Evolutionary conservation across 2,329 filamentous ascomycete genomes (phyloP), one percentile per base, ranked within the genome.

Genomic region (Plectosphaerella sp.): DNA sequence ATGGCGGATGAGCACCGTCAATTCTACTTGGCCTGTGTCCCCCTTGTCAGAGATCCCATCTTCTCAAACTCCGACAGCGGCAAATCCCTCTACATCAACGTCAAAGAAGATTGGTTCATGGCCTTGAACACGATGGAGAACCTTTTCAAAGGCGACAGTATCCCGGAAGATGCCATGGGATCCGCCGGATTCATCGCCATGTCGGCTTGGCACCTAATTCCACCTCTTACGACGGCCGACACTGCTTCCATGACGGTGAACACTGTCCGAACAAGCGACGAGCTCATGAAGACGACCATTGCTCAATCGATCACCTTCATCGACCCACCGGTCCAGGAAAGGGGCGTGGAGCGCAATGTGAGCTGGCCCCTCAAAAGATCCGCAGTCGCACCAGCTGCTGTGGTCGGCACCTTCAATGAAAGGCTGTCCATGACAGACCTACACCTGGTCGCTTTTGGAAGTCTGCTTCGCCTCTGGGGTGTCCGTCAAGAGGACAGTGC

Each of bases 1-100:
- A 66, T 58, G 48, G 35, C 37, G 6, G 47, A 28, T 11, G 50
- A 64, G 28, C 61, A 67, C 14, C 59, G 47, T 0, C 60, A 65
- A 45, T 24, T 62, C 1, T 54, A 54, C 15, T 52, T 66, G 1
- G 60, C 66, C 10, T 14, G 66, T 3, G 45, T 61, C 4, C 61
- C 64, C 36, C 10, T 48, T n/a, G 5, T 4, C 12, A 24, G 39
- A 2, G 5, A 35, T 3, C 25, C 42, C 45, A 52, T 20, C 5
- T 9, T 12, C 11, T 12, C 28, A 2, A 10, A 3, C 28, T 12
- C 8, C 28, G 28, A 33, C 2, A 28, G 2, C 5, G 15, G 14
- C 14, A 5, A 3, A 5, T 15, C 12, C 11, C 5, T 20, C 11
- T 52, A 28, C 16, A 3, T 8, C 2, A 39, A 35, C 22, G 10